Base-by-base conservation (phyloP, 208 protist species). In the Leptomonas seymouri region DNA sequence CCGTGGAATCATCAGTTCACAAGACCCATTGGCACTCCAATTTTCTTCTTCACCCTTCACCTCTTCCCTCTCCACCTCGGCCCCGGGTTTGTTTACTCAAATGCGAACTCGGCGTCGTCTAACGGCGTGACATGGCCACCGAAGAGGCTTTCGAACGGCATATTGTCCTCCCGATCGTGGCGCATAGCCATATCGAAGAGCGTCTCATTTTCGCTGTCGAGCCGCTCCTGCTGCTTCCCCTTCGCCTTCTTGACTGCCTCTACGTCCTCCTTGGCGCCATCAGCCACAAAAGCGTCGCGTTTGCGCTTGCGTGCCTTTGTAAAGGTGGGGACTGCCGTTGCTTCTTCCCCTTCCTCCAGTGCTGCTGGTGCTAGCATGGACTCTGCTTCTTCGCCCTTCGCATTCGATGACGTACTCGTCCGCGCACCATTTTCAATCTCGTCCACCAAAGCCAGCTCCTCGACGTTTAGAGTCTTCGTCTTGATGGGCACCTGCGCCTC, bases 361-460 rank as follows among this genome's bases (percentile, higher is more conserved):
- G 69, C 49, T 2, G 69, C 61, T 6, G 69, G 31, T 45, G 34
- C 9, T 45, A 44, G 31, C 61, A 49, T 14, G 3, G 23, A 14
- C 15, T 67, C 61, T 31, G 23, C 25, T 34, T 67, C 61, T 18
- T 34, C 69, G 28, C 56, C 36, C 7, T 28, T 23, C 20, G 16
- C 15, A 42, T 12, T 11, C 36, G 64, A 45, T 39, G 34, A 7
- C 34, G 50, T 34, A 41, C 53, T 23, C 39, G 51, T 59, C 57
- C 87, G 67, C 65, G 81, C 34, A 45, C 82, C 85, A 23, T 42
- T 67, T 20, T 59, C 71, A 11, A 80, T 80, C 63, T 94, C 85
- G 56, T 92, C 85, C 25, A 91, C 80, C 42, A 77, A 57, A 16
- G 80, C 83, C 30, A 93, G 75, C 53, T 77, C 69, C 49, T 89